Evolutionary conservation across 192 early-diverging fungal genomes (phyloP).

Genomic region (Coemansia sp.): DNA sequence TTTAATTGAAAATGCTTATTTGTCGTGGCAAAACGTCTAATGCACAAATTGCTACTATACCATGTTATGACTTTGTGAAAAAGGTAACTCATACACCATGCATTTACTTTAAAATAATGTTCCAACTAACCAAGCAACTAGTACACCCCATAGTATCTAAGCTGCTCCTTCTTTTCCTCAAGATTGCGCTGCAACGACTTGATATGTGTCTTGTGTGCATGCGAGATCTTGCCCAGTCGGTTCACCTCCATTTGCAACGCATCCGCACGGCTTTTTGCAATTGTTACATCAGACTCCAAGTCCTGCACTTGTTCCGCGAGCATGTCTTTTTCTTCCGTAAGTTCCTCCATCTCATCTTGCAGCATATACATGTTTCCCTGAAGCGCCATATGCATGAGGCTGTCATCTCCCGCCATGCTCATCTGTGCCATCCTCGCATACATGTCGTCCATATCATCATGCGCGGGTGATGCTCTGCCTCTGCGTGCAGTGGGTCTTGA

Average conservation of each 20-base stretch:
- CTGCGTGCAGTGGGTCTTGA: background rate
- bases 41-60: too few relatives aligned
- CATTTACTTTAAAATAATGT: background rate
- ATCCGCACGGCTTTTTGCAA: slow-evolving; percentile 1
- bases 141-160: background rate
- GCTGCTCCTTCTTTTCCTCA: slow-evolving; percentile 12
- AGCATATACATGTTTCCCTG: background rate
- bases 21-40: too few relatives aligned
- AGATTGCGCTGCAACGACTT: slow-evolving; percentile 14
- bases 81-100: too few relatives aligned
- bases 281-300: background rate
- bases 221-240: slow-evolving; percentile 9
- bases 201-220: slow-evolving; percentile 16
- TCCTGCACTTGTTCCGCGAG: background rate
- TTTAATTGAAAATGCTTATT: too few relatives aligned
- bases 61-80: too few relatives aligned
- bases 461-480: background rate
- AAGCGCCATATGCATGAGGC: background rate
- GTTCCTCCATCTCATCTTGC: background rate
- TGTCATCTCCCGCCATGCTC: background rate
- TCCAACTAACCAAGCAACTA: background rate
- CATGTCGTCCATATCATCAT: background rate
- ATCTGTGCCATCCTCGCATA: background rate
- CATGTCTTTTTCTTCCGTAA: background rate
- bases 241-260: slow-evolving; percentile 4